Base-by-base conservation (phyloP, 257 asterid species). In the Solanum virginianum region DNA sequence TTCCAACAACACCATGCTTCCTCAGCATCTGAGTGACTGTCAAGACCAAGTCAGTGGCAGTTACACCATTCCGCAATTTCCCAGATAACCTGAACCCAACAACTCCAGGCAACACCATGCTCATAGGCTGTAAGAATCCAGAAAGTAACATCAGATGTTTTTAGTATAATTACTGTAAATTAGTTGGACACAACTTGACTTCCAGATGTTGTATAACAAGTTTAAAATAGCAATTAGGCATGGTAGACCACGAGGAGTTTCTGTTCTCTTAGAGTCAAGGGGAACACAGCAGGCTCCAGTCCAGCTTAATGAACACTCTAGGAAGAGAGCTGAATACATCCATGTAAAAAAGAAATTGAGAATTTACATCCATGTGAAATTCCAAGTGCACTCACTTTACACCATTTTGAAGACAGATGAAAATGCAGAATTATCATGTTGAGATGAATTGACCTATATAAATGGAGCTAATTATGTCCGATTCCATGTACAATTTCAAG, bases 71-170 rank as follows among this genome's bases (percentile, higher is more conserved):
- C 62, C 70, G 86, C 85, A 95, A 85, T 87, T 95, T 92, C n/a
- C 98, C 98, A 20, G 98, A 92, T 82, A 95, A 88, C 89, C 92
- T 93, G 92, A 95, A 95, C 83, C 98, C 98, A 92, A 93, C 98
- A 85, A 95, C 98, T 57, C 98, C 98, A 45, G 98, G 98, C 87
- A 95, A 87, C 84, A 93, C 98, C 98, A 95, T 93, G 92, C 98
- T 95, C 98, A 95, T 93, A 70, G 98, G 98, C 98, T 95, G 97
- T 81, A 87, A 85, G 81, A 2, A 57, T 32, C 69, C 55, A 39
- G 36, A 83, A 63, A 69, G 43, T 12, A 54, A 51, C 81, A 69
- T 77, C 49, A 77, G 45, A 15, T 51, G 63, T 16, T 51, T 32
- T 16, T 26, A 53, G 62, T 75, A 26, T 9, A 14, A 24, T 77